Evolutionary conservation across 2,329 filamentous ascomycete genomes (phyloP), one percentile per base, ranked within the genome.

Genomic region (Hirsutella rhossiliensis): DNA sequence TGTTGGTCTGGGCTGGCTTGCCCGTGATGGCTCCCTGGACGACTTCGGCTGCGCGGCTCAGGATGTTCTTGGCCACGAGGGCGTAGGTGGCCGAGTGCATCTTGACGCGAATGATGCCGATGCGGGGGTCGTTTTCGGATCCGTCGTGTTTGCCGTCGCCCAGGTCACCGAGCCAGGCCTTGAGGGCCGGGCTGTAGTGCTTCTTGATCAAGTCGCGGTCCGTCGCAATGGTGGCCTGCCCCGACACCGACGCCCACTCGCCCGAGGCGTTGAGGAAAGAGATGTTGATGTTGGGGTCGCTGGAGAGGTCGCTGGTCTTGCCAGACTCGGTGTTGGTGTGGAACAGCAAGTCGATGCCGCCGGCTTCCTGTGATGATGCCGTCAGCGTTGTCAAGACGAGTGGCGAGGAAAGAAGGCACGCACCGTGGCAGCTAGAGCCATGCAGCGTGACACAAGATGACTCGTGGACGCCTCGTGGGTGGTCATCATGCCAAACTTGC

Each of bases 401-500:
- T 20, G 11, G 3, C 39, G 5, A 2, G 11, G 20, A 9, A 19
- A 9, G 17, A 20, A 20, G n/a, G 12, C 9, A 15, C 67, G 29
- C 68, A 88, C 86, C 64, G 83, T 84, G 13, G 77, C 86, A 15
- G 86, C 85, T 13, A 94, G 62, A 5, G 85, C 85, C 88, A 95
- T 94, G 62, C 82, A 87, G 51, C 88, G 73, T n/a, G 83, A 89
- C 5, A 83, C 80, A 13, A 95, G 68, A 41, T 80, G 71, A 12
- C 81, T 82, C 0, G 72, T 76, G 31, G 73, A 69, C 2, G 74
- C 68, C 41, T 82, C 79, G 41, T 80, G 73, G 19, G 88, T 94
- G 9, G 87, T 92, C 78, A 94, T 80, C 82, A 94, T 86, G 62
- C 84, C 85, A 60, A 87, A 94, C 66, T 94, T 94, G 69, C 73